phyloP scores from a whole-genome alignment of 805 yeast genomes.

The Wickerhamomyces chaumierensis region DNA sequence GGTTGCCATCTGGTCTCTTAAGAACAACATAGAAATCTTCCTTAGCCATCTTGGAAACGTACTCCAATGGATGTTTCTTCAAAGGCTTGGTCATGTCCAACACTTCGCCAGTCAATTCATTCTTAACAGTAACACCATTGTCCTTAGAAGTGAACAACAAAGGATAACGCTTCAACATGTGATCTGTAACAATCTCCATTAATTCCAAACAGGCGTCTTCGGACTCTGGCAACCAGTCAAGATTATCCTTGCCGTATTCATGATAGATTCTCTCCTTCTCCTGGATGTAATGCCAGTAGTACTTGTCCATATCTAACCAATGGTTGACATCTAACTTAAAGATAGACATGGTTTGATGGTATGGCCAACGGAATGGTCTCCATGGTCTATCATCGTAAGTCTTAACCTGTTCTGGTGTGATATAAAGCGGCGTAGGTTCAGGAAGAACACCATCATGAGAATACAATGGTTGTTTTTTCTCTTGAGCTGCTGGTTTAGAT shows the following conservation, averaged over 20 bases:
- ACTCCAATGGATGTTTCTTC: constrained; percentile 51
- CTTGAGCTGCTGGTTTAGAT: not conserved
- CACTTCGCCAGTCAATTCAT: constrained; percentile 50
- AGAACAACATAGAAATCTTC: constrained; percentile 62
- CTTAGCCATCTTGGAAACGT: constrained; percentile 59
- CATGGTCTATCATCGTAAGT: constrained; percentile 67
- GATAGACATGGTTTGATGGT: constrained; percentile 71
- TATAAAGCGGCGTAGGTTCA: constrained; percentile 43
- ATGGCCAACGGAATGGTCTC: constrained; percentile 76
- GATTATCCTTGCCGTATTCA: constrained; percentile 47
- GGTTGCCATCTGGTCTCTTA: constrained; percentile 43
- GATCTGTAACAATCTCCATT: constrained; percentile 50
- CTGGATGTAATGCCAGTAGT: constrained; percentile 52
- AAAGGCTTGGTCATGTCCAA: constrained; percentile 51
- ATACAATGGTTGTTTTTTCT: not conserved
- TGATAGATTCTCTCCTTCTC: constrained; percentile 51
- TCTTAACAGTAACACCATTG: constrained; percentile 40
- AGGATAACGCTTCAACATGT: constrained; percentile 54
- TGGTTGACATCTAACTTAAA: constrained; percentile 62
- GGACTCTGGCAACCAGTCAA: constrained; percentile 57
- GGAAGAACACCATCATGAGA: constrained; percentile 10
- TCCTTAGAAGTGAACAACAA: constrained; percentile 40
- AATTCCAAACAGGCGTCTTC: constrained; percentile 51
- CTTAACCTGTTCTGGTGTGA: constrained; percentile 57
- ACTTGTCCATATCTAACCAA: constrained; percentile 75